Base-by-base conservation (phyloP, 2,329 filamentous ascomycete genomes). In the Leptographium radiaticola region DNA sequence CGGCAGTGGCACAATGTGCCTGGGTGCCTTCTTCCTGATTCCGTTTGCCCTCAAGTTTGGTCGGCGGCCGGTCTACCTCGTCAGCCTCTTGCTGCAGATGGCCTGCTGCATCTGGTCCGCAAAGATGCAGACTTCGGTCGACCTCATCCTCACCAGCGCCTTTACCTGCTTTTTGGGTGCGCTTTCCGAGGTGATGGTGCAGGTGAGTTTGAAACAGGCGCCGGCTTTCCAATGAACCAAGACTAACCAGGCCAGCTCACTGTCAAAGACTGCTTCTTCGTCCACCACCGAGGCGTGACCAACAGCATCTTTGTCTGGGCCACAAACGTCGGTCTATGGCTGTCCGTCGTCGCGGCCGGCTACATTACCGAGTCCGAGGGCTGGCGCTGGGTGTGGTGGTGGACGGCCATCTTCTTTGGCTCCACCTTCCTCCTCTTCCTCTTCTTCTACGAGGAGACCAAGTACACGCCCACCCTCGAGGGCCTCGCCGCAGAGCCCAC, bases 251-350 rank as follows among this genome's bases (percentile, higher is more conserved):
- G 6, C 13, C 15, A 42, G 39, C 39, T n/a, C 16, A 76, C 74
- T 1, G 75, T 79, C 48, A 67, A 74, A 7, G 77, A 80, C 58
- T 63, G 79, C 40, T 80, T 79, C 64, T 80, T 78, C 61, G 64
- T 80, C 11, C 76, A 80, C 56, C 73, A 81, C 60, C 67, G 77
- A 53, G 75, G 75, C 2, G 64, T 67, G 51, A 79, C 78, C 75
- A 70, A 65, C 33, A 15, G 72, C 57, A 61, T 70, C 15, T 73
- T 74, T 58, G 71, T 70, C n/a, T 67, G 67, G 25, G 69, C 68
- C 33, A 67, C 65, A 58, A 73, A 70, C 56, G 74, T 70, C 57
- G 54, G 54, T 7, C 15, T n/a, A 31, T 50, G 39, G 31, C 57
- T 75, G 6, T 71, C 71, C 0, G 75, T 74, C 4, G 59, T 79